Evolutionary conservation across 2,329 filamentous ascomycete species (phyloP).

Genomic region (Cryphonectria carpinicola): DNA sequence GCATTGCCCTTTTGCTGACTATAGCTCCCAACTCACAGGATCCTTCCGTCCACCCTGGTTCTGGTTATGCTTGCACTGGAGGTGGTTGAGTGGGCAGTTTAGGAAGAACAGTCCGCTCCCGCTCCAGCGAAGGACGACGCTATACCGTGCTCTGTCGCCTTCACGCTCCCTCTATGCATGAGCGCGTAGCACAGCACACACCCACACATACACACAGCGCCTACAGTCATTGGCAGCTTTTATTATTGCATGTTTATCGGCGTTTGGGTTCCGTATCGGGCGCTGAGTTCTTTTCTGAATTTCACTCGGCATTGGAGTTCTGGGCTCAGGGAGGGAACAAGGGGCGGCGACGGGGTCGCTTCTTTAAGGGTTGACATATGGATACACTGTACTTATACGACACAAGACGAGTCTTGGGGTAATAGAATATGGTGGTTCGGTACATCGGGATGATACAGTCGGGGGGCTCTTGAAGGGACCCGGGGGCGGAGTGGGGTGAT

Average conservation of each 20-base stretch:
- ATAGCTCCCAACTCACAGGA: conserved; percentile 55
- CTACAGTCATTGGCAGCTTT: background rate
- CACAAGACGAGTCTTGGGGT: background rate
- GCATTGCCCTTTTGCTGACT: conserved; percentile 34
- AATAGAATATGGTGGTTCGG: background rate
- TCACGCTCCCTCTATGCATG: background rate
- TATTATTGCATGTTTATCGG: background rate
- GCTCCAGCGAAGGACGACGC: background rate
- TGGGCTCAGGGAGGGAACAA: background rate
- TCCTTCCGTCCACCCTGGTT: conserved; percentile 87
- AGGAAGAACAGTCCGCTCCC: background rate
- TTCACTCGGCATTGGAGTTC: conserved; percentile 7
- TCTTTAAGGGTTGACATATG: background rate
- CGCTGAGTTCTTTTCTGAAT: background rate
- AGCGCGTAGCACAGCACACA: background rate
- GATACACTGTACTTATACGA: background rate
- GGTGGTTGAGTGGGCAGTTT: conserved; percentile 82
- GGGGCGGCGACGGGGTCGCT: background rate
- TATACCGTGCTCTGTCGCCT: background rate
- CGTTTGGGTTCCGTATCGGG: background rate
- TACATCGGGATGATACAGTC: background rate
- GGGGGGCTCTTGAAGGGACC: background rate
- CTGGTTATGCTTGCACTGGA: conserved; percentile 92
- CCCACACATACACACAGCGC: background rate
- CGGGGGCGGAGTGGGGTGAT: background rate